Conservation (phyloP, 1,139 yeast genomes). For the Candida pseudocylindracea region DNA sequence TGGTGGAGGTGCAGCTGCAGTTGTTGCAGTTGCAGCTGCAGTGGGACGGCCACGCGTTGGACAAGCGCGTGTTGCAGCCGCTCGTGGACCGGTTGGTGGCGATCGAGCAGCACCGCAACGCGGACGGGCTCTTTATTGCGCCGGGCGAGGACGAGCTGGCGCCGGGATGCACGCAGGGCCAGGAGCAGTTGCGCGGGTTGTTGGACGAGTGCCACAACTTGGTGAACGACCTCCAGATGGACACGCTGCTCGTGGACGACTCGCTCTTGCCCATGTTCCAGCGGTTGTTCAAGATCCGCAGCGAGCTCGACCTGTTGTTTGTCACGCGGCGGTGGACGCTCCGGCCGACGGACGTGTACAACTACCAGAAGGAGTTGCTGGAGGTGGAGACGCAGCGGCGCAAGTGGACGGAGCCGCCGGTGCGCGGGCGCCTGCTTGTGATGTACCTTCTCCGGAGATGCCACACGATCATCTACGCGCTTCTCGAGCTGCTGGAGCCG, state of each 20-base stretch:
- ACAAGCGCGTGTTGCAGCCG: constrained; percentile 1
- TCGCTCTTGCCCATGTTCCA: constrained; percentile 37
- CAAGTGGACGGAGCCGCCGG: constrained; percentile 3
- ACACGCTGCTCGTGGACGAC: constrained; percentile 19
- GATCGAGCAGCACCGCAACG: constrained; percentile 13
- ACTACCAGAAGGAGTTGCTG: constrained; percentile 38
- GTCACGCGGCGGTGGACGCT: constrained; percentile 93
- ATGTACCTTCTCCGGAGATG: constrained; percentile 72
- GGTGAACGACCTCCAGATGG: constrained; percentile 43
- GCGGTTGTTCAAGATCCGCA: constrained; percentile 34
- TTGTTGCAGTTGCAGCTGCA: constrained; percentile 8
- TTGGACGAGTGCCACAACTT: constrained; percentile 68
- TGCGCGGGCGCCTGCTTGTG: constrained; percentile 33
- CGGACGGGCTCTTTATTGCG: constrained; percentile 10
- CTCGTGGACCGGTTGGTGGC: constrained; percentile 27
- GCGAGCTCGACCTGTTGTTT: constrained; percentile 13
- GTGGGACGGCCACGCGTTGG: not conserved
- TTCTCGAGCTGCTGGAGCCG: constrained; percentile 83
- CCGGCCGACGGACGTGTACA: constrained; percentile 81
- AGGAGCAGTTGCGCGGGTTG: constrained; percentile 26
- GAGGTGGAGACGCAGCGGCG: constrained; percentile 2
- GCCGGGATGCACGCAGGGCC: not conserved
- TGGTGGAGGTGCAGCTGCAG: constrained; percentile 14
- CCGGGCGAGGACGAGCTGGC: constrained; percentile 6
- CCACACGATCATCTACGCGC: constrained; percentile 70